Evolutionary conservation across 2,329 filamentous ascomycete species (phyloP).

Genomic region (Ceratocystiopsis minuta): DNA sequence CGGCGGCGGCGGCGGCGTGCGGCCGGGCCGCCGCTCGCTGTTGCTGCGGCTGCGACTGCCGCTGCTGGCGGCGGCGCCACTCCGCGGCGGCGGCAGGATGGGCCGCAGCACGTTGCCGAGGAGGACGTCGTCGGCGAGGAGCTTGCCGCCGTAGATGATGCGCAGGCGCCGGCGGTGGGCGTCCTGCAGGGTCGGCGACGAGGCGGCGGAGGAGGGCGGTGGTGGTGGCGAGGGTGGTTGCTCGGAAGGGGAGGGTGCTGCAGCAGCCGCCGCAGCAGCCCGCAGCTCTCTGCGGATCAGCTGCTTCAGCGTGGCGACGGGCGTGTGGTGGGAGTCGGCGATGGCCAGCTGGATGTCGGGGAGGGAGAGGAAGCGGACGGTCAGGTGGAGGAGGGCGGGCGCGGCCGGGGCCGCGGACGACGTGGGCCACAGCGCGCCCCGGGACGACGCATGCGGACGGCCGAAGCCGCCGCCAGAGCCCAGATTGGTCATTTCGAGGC

Average conservation of each 20-base stretch:
- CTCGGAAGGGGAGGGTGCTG: constrained; percentile 14
- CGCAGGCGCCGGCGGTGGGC: constrained; percentile 50
- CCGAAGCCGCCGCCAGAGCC: too few species aligned
- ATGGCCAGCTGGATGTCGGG: constrained; percentile 72
- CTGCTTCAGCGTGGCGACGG: constrained; percentile 63
- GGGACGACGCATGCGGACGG: too few species aligned
- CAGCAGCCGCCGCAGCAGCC: constrained; percentile 22
- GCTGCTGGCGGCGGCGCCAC: constrained; percentile 9
- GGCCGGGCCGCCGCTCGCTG: constrained; percentile 10
- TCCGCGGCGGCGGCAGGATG: constrained; percentile 35
- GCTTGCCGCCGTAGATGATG: constrained; percentile 77
- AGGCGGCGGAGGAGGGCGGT: not conserved
- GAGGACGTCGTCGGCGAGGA: constrained; percentile 56
- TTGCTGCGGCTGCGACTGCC: not conserved
- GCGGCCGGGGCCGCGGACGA: constrained; percentile 1
- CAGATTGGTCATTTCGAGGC: too few species aligned
- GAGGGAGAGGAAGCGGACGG: constrained; percentile 76
- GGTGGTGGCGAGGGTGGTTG: not conserved
- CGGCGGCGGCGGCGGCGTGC: constrained; percentile 8
- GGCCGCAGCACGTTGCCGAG: constrained; percentile 51
- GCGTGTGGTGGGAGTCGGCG: constrained; percentile 45
- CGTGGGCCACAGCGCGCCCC: too few species aligned
- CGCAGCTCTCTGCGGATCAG: constrained; percentile 54
- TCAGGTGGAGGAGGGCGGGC: constrained; percentile 46
- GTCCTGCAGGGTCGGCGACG: constrained; percentile 1